Percentiles rank a stretch among this genome's conserved stretches.
These are phyloP conservation scores for Teunomyces panamensis DNA, from an alignment of 805 yeast genomes.

Conservation along the genomic window DNA sequence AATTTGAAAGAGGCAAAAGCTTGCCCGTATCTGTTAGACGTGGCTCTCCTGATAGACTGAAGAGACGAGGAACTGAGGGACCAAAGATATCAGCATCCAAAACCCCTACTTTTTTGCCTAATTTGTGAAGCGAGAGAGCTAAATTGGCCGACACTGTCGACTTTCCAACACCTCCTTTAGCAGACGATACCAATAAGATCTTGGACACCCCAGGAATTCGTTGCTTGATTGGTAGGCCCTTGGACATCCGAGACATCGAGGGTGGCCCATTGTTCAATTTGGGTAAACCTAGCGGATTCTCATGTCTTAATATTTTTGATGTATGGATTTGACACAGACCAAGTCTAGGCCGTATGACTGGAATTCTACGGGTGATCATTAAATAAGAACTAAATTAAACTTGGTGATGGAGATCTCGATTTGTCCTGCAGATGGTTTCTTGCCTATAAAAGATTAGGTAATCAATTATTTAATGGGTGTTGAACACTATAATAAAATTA, in stretches of 20 bases:
- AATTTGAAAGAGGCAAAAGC: slow-evolving; percentile 64
- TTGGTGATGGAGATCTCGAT: background rate
- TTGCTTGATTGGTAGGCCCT: slow-evolving; percentile 55
- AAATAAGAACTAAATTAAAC: no score
- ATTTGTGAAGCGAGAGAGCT: slow-evolving; percentile 56
- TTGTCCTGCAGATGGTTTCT: background rate
- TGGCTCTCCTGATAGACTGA: slow-evolving; percentile 72
- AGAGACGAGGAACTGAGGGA: slow-evolving; percentile 73
- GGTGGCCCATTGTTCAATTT: slow-evolving; percentile 19
- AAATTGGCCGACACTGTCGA: slow-evolving; percentile 71
- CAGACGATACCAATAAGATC: slow-evolving; percentile 66
- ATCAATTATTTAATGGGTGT: no score
- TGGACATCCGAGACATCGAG: slow-evolving; percentile 39
- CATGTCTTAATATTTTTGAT: slow-evolving; percentile 18
- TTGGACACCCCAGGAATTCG: slow-evolving; percentile 59
- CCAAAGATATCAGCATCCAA: slow-evolving; percentile 84
- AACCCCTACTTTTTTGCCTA: slow-evolving; percentile 60
- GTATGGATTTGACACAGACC: background rate
- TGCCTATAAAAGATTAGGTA: no score
- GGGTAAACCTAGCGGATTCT: slow-evolving; percentile 43
- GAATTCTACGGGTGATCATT: background rate
- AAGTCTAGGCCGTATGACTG: background rate
- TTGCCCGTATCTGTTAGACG: slow-evolving; percentile 49
- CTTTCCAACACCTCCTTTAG: slow-evolving; percentile 82
- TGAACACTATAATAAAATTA: no score